Conservation (phyloP, 208 protist genomes). For the Crithidia brevicula region DNA sequence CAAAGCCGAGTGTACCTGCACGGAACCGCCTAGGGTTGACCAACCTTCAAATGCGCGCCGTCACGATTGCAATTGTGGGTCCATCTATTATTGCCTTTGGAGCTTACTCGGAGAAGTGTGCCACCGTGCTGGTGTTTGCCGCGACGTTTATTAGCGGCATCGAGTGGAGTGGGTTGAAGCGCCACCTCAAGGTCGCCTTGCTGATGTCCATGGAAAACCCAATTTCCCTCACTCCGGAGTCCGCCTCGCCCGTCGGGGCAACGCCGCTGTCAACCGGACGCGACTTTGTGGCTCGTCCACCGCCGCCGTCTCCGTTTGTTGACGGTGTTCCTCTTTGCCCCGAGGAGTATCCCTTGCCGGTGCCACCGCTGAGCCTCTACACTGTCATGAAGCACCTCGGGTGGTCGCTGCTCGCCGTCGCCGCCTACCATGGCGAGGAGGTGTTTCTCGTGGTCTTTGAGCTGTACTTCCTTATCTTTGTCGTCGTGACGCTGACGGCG, state of each 20-base stretch:
- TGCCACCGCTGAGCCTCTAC: slow-evolving; percentile 47
- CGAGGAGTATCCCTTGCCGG: slow-evolving; percentile 66
- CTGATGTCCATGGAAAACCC: slow-evolving; percentile 32
- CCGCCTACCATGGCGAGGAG: slow-evolving; percentile 43
- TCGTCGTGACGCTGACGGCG: slow-evolving; percentile 59
- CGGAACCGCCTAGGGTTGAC: slow-evolving; percentile 35
- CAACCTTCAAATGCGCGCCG: slow-evolving; percentile 60
- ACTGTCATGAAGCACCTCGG: slow-evolving; percentile 53
- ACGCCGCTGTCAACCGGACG: slow-evolving; percentile 6
- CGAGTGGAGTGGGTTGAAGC: slow-evolving; percentile 82
- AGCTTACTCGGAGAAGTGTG: slow-evolving; percentile 41
- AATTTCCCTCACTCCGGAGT: slow-evolving; percentile 8
- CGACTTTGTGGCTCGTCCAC: slow-evolving; percentile 18
- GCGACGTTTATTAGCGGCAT: slow-evolving; percentile 58
- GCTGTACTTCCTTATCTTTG: slow-evolving; percentile 66
- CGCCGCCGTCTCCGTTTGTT: slow-evolving; percentile 24
- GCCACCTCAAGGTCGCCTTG: slow-evolving; percentile 85
- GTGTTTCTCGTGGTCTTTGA: slow-evolving; percentile 43
- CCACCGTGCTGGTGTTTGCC: slow-evolving; percentile 48
- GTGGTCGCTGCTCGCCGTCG: slow-evolving; percentile 53
- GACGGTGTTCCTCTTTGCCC: slow-evolving; percentile 31
- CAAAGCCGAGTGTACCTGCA: slow-evolving; percentile 2
- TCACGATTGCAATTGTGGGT: slow-evolving; percentile 66
- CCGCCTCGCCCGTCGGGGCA: neutral
- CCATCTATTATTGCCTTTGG: slow-evolving; percentile 52